Conservation (phyloP, 1,284 basidiomycete species). For the Mrakiaceae sp. region DNA sequence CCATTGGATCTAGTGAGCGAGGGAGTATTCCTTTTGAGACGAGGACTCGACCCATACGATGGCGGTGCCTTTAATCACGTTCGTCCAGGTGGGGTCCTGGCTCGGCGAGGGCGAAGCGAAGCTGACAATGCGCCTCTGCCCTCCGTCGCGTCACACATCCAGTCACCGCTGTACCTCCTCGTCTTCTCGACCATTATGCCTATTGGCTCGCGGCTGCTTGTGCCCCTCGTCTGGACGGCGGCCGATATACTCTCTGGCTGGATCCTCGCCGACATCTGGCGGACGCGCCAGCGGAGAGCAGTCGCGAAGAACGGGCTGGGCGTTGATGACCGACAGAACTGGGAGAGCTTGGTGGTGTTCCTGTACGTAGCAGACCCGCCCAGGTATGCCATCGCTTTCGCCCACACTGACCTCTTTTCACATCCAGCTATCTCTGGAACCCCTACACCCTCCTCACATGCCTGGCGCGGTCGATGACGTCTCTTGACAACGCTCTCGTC, state of each 20-base stretch:
- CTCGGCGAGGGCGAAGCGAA: conserved; percentile 9
- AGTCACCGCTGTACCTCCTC: conserved; percentile 74
- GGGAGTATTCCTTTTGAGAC: conserved; percentile 62
- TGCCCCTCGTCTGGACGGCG: conserved; percentile 56
- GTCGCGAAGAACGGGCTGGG: conserved; percentile 35
- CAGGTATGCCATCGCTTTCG: background rate
- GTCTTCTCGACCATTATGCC: conserved; percentile 59
- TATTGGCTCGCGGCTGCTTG: conserved; percentile 37
- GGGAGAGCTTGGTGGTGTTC: conserved; percentile 49
- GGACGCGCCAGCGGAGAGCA: conserved; percentile 32
- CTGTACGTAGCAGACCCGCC: conserved; percentile 41
- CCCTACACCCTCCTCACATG: conserved; percentile 73
- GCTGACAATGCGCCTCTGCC: conserved; percentile 5
- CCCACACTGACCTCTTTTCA: background rate
- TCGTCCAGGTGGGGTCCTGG: conserved; percentile 25
- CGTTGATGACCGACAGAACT: conserved; percentile 30
- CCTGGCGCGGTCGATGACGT: conserved; percentile 65
- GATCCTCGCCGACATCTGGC: conserved; percentile 56
- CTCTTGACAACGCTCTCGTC: conserved; percentile 61
- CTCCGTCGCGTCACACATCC: conserved; percentile 5
- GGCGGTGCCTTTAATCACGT: conserved; percentile 77
- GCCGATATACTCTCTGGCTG: conserved; percentile 56
- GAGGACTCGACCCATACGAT: conserved; percentile 69
- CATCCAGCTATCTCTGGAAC: conserved; percentile 66
- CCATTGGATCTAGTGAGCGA: conserved; percentile 55